These are phyloP conservation scores for Arxiozyma heterogenica DNA, from an alignment of 1,139 yeast species.

Conservation along the genomic window DNA sequence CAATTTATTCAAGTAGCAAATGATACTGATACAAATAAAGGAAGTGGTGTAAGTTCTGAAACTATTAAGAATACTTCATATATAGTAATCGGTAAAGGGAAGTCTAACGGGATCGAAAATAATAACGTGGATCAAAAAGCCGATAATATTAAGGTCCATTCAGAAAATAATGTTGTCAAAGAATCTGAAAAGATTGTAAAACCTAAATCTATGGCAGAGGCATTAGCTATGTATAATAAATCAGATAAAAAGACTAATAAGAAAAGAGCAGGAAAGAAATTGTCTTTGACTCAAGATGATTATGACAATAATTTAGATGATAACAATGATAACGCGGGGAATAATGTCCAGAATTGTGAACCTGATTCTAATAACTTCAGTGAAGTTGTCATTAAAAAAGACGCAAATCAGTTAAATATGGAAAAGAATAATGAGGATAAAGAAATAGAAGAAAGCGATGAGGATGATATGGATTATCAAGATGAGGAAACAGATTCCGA, in stretches of 20 bases:
- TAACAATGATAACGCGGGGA: constrained; percentile 6
- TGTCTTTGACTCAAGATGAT: not conserved
- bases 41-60: constrained; percentile 16
- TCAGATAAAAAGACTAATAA: constrained; percentile 3
- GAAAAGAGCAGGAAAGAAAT: not conserved
- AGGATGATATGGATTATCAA: constrained; percentile 1
- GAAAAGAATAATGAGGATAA: not conserved
- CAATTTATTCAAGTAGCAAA: constrained; percentile 45
- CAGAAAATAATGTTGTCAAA: constrained; percentile 1
- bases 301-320: not conserved
- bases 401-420: constrained; percentile 10
- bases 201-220: constrained; percentile 26
- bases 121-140: constrained; percentile 10
- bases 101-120: constrained; percentile 13
- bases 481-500: not conserved
- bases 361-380: constrained; percentile 16
- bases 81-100: constrained; percentile 23
- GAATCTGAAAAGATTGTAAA: not conserved
- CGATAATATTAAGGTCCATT: too few relatives aligned
- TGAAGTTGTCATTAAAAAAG: constrained; percentile 2
- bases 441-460: not conserved
- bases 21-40: constrained; percentile 15
- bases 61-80: constrained; percentile 23
- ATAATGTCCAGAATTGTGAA: constrained; percentile 25
- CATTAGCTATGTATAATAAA: constrained; percentile 18